A percentile compares a stretch with the other conserved stretches of the same genome.
These are phyloP conservation scores for Nephelium lappaceum DNA, from an alignment of 345 rosid species.

Conservation along the genomic window DNA sequence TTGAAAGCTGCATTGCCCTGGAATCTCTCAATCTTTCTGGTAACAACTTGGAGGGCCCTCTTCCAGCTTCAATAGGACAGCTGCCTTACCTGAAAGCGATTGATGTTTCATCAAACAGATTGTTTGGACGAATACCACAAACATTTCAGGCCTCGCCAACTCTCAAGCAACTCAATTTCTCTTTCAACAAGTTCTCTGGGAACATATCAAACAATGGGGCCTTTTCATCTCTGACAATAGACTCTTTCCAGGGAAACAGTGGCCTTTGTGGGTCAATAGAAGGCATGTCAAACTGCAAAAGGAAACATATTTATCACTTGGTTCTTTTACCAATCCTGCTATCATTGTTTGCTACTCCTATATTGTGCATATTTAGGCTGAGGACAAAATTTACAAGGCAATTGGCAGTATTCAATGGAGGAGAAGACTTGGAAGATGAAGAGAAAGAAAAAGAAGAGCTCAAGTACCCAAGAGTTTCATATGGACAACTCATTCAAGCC, in stretches of 20 bases:
- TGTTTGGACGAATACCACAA: slow-evolving; percentile 65
- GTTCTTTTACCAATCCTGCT: slow-evolving; percentile 58
- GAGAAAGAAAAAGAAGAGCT: slow-evolving; percentile 50
- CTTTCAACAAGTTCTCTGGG: slow-evolving; percentile 74
- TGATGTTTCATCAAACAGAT: slow-evolving; percentile 68
- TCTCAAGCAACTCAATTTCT: slow-evolving; percentile 65
- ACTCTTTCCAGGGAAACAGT: slow-evolving; percentile 71
- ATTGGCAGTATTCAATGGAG: slow-evolving; percentile 34
- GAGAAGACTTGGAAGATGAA: slow-evolving; percentile 47
- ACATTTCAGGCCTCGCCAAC: slow-evolving; percentile 62
- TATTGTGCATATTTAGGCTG: slow-evolving; percentile 50
- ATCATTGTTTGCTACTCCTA: slow-evolving; percentile 48
- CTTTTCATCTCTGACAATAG: slow-evolving; percentile 53
- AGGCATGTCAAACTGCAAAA: slow-evolving; percentile 72
- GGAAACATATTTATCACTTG: slow-evolving; percentile 35
- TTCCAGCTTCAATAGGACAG: slow-evolving; percentile 71
- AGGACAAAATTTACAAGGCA: slow-evolving; percentile 50
- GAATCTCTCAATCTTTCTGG: slow-evolving; percentile 78
- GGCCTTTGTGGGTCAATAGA: slow-evolving; percentile 73
- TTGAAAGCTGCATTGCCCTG: slow-evolving; percentile 87
- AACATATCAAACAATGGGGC: slow-evolving; percentile 65
- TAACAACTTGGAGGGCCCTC: slow-evolving; percentile 55
- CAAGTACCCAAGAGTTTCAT: slow-evolving; percentile 66
- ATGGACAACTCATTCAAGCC: slow-evolving; percentile 70
- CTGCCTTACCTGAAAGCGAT: slow-evolving; percentile 67